Evolutionary conservation across 768 basidiomycete species (phyloP).

Genomic region (Psilocybe subaeruginosa): DNA sequence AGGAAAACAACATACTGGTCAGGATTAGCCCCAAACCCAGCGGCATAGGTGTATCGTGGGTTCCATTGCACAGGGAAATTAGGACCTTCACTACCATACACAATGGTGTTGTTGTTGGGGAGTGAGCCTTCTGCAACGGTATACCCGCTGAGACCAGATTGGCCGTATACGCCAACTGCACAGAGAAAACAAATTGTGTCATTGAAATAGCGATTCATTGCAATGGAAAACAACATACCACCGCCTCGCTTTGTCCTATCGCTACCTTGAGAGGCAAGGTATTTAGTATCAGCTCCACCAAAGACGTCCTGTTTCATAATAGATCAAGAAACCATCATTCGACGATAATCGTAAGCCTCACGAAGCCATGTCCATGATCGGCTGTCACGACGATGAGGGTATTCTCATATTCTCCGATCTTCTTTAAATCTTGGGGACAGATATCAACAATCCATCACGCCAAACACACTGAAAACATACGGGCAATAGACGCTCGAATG

Average conservation of each 20-base stretch:
- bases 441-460: not conserved
- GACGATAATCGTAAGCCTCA: constrained; percentile 19
- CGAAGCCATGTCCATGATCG: constrained; percentile 51
- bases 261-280: constrained; percentile 33
- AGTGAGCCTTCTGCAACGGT: constrained; percentile 37
- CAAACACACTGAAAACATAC: constrained; percentile 26
- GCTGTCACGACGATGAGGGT: constrained; percentile 49
- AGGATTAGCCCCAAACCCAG: constrained; percentile 45
- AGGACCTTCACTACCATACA: constrained; percentile 42
- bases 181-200: not conserved
- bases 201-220: not conserved
- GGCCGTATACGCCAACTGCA: constrained; percentile 39
- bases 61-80: constrained; percentile 50
- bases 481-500: constrained; percentile 42
- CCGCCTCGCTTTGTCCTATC: constrained; percentile 37
- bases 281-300: constrained; percentile 43
- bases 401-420: constrained; percentile 43
- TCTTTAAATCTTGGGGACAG: constrained; percentile 36
- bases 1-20: constrained; percentile 34
- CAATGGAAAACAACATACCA: constrained; percentile 15
- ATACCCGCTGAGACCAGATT: constrained; percentile 45
- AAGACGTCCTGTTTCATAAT: constrained; percentile 38
- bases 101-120: constrained; percentile 40
- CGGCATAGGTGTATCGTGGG: constrained; percentile 43
- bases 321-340: not conserved